A percentile compares a stretch with the other conserved stretches of the same genome.
These are phyloP conservation scores for Firmiana major DNA, from an alignment of 345 rosid genomes.

Conservation along the genomic window DNA sequence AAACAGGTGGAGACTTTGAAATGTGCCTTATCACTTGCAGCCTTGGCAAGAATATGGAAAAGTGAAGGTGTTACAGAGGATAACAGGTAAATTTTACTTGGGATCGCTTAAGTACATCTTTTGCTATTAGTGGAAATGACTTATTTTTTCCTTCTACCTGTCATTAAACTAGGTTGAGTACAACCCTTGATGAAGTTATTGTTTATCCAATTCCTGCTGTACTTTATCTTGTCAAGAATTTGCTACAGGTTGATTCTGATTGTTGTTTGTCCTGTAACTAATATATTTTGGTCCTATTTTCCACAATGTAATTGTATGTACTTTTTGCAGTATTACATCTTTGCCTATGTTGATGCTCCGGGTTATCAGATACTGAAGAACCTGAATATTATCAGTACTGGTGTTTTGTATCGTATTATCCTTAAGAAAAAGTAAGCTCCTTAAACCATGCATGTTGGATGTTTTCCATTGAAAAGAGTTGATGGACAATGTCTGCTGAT, in stretches of 20 bases:
- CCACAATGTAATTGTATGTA: slow-evolving; percentile 9
- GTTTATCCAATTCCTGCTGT: slow-evolving; percentile 92
- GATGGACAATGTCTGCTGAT: neutral
- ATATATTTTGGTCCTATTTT: neutral
- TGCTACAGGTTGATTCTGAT: slow-evolving; percentile 63
- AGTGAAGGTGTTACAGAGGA: slow-evolving; percentile 84
- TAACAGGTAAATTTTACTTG: slow-evolving; percentile 51
- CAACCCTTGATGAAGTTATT: slow-evolving; percentile 79
- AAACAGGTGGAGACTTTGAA: slow-evolving; percentile 89
- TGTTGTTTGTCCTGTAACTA: slow-evolving; percentile 7
- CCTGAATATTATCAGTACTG: slow-evolving; percentile 91
- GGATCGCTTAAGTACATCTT: neutral
- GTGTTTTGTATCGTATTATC: slow-evolving; percentile 84
- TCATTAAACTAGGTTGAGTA: slow-evolving; percentile 66
- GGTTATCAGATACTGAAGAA: slow-evolving; percentile 98
- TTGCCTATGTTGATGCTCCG: slow-evolving; percentile 95
- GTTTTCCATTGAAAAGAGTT: neutral
- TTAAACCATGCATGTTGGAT: neutral
- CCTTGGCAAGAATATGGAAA: slow-evolving; percentile 78
- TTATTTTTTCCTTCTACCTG: slow-evolving; percentile 12
- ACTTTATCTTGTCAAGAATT: slow-evolving; percentile 91
- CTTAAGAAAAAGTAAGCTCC: slow-evolving; percentile 78
- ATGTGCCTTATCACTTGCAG: slow-evolving; percentile 81
- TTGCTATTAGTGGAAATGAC: neutral
- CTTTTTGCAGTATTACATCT: slow-evolving; percentile 81